Base-by-base conservation (phyloP, 2,329 filamentous ascomycete genomes). In the Cladosporium sphaerospermum region DNA sequence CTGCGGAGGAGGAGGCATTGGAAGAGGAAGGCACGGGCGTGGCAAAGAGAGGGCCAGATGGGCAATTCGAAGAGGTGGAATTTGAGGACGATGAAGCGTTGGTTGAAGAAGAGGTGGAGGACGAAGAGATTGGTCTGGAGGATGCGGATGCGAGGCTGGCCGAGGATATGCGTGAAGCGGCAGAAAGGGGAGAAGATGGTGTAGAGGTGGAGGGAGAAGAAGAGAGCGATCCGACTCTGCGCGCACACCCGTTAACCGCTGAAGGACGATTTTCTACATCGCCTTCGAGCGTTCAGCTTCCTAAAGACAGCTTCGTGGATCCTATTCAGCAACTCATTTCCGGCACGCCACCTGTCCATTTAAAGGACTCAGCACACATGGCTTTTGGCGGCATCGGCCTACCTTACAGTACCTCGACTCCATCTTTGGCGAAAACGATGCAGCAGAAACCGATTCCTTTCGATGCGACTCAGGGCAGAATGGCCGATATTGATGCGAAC, bases 401-500 rank as follows among this genome's bases (percentile, higher is more conserved):
- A 13, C 91, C 91, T 3, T 78, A 86, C 64, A 95, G 89, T 1
- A 83, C 87, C 1, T 79, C 84, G 1, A 91, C 87, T 2, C 85
- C 87, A 0, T 71, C 76, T 2, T 67, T 61, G 13, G 79, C 72
- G 62, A 80, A 72, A 62, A 78, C 72, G 32, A 72, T 79, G 32
- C 77, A 79, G 13, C 86, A 89, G 73, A 81, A 79, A 56, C 76
- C 81, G 0, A 81, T 91, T 28, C 76, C 80, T 1, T 70, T 91
- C 42, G 77, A 83, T 52, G 81, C 85, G 0, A 77, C 78, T 14
- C 80, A 87, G 57, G 73, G 77, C 55, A 78, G 78, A 40, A 89
- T 92, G 86, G 78, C 78, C 2, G 80, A 87, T 52, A 88, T 91
- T 48, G 84, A 91, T 59, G 85, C 83, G 1, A 86, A 92, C 70